These are phyloP conservation scores for Lichtheimia ornata DNA, from an alignment of 371 early-diverging fungal species.

Conservation along the genomic window DNA sequence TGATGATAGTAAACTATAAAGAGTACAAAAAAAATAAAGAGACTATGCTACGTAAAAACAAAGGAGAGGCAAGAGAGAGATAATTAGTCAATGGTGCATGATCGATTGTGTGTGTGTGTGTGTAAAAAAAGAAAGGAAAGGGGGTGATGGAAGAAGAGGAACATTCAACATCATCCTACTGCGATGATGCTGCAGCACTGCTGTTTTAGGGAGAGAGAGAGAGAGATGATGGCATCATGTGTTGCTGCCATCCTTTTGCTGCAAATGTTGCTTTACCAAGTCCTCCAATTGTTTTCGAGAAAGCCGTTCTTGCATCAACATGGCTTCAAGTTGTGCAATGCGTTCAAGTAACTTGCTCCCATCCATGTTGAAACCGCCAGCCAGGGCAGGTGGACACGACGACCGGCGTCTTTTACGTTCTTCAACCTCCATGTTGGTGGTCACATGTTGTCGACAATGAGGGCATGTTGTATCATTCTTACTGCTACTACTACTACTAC, in stretches of 20 bases:
- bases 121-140: not conserved
- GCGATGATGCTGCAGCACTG: no score
- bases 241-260: no score
- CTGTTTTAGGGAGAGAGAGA: no score
- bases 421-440: not conserved
- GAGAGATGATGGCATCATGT: no score
- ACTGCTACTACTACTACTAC: not conserved
- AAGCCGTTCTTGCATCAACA: conserved; percentile 52
- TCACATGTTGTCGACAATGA: conserved; percentile 31
- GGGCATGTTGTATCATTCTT: conserved; percentile 25
- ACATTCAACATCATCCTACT: no score
- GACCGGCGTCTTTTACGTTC: conserved; percentile 15
- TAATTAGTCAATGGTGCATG: no score
- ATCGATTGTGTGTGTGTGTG: no score
- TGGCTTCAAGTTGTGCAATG: conserved; percentile 34
- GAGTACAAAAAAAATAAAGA: no score
- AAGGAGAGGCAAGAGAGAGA: no score
- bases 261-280: not conserved
- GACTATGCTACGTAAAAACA: no score
- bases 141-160: not conserved
- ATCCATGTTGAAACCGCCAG: conserved; percentile 6
- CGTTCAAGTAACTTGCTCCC: conserved; percentile 17
- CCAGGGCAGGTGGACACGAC: conserved; percentile 36
- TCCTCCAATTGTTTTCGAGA: conserved; percentile 36
- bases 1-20: no score